Evolutionary conservation across 2,329 filamentous ascomycete species (phyloP), one percentile per base, ranked within the genome.

Genomic region (Thermothelomyces thermophilus): DNA sequence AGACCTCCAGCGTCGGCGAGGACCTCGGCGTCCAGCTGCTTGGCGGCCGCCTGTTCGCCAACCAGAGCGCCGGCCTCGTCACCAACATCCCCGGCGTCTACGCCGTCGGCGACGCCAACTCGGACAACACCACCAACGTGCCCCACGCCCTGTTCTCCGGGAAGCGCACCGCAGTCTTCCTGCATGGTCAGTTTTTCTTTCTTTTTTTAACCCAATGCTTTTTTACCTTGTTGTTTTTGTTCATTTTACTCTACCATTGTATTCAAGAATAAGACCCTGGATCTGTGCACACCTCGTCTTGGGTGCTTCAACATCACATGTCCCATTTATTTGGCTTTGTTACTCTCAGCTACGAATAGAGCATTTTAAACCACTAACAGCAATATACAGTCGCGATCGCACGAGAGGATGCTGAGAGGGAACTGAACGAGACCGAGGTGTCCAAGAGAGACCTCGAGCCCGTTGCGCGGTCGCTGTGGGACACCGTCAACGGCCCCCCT

Each of bases 121-220:
- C 72, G 28, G 79, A 82, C 46, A 74, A 74, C n/a, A 67, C 70
- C 8, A 82, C 78, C 3, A 83, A 83, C 54, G 73, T 83, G 0
- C 78, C 78, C 0, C 79, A 82, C 54, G 80, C 80, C 0, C 71
- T 83, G 58, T 83, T 69, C 58, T 75, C 68, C 11, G 80, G 79
- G 2, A 83, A 83, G 70, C 64, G 72, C 26, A 68, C 78, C 0
- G 79, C 76, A 5, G 78, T 83, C 1, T 79, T 66, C 42, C 51
- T 80, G 4, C 80, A 83, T 55, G 70, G 77, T 80, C 60, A 68
- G 75, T 66, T 37, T 19, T 31, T 10, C n/a, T 17, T 33, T 28
- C 7, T 20, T 42, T 22, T 31, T 37, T 8, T n/a, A 11, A 9
- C 5, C 5, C 5, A 17, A n/a, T 10, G 30, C 9, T 7, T 26